A percentile compares a stretch with the other conserved stretches of the same genome.
phyloP scores from a whole-genome alignment of 2,329 filamentous ascomycete species.

The Bisporella sp. region DNA sequence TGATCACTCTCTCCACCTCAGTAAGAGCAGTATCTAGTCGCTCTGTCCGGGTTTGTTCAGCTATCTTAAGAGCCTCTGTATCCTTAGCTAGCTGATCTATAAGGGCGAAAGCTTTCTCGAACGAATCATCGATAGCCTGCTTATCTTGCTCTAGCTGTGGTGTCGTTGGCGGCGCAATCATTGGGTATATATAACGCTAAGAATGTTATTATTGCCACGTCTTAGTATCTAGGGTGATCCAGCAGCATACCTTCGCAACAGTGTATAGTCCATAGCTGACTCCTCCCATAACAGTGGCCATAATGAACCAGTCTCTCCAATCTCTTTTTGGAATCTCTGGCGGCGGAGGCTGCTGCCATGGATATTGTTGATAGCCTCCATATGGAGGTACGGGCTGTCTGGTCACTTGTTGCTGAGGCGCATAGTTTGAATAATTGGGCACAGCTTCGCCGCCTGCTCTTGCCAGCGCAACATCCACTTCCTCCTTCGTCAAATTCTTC shows the following conservation, averaged over 20 bases:
- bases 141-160: constrained; percentile 95
- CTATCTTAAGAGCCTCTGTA: constrained; percentile 78
- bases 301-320: constrained; percentile 99
- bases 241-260: constrained; percentile 64
- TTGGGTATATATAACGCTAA: constrained; percentile 81
- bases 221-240: too few species aligned
- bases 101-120: constrained; percentile 83
- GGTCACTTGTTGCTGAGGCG: constrained; percentile 35
- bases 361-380: constrained; percentile 40
- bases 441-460: constrained; percentile 58
- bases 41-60: constrained; percentile 78
- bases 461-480: constrained; percentile 78
- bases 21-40: constrained; percentile 73
- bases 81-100: constrained; percentile 90
- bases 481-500: constrained; percentile 95
- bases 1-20: constrained; percentile 78
- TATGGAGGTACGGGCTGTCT: constrained; percentile 34
- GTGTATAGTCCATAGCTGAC: constrained; percentile 85
- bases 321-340: constrained; percentile 68
- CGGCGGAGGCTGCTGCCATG: constrained; percentile 52
- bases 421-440: constrained; percentile 34
- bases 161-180: constrained; percentile 88
- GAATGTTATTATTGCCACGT: constrained; percentile 17
- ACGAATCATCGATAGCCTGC: constrained; percentile 83
- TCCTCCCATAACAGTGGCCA: constrained; percentile 90